These are phyloP conservation scores for Raddia guianensis DNA, from an alignment of 176 grass and related monocot species.

Conservation along the genomic window DNA sequence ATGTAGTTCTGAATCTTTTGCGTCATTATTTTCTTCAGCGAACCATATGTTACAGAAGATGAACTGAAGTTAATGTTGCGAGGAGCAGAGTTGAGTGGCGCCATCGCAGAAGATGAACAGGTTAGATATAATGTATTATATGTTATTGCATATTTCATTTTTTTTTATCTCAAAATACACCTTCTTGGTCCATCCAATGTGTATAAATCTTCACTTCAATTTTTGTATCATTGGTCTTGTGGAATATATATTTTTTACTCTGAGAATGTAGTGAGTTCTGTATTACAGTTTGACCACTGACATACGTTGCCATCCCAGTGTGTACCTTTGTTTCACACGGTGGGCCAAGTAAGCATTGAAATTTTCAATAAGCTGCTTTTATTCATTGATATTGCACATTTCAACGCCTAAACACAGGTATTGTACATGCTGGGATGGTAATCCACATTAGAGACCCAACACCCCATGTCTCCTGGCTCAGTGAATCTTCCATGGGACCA, in stretches of 20 bases:
- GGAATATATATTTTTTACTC: background rate
- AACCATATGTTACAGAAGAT: conserved; percentile 99
- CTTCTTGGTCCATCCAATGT: background rate
- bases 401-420: too few relatives aligned
- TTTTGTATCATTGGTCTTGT: background rate
- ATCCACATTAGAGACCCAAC: too few relatives aligned
- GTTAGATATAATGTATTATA: conserved; percentile 49
- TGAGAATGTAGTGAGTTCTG: background rate
- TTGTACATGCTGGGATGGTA: too few relatives aligned
- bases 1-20: conserved; percentile 16
- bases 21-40: conserved; percentile 53
- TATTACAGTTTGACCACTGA: background rate
- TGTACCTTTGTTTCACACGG: too few relatives aligned
- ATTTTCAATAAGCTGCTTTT: too few relatives aligned
- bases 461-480: too few relatives aligned
- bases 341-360: too few relatives aligned
- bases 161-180: background rate
- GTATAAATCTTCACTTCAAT: background rate
- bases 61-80: conserved; percentile 97
- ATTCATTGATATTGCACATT: too few relatives aligned
- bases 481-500: too few relatives aligned
- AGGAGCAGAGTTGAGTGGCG: conserved; percentile 91
- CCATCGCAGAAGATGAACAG: conserved; percentile 99
- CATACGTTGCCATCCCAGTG: too few relatives aligned
- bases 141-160: background rate